Evolutionary conservation across 192 early-diverging fungal genomes (phyloP).

Genomic region (Coemansia sp.): DNA sequence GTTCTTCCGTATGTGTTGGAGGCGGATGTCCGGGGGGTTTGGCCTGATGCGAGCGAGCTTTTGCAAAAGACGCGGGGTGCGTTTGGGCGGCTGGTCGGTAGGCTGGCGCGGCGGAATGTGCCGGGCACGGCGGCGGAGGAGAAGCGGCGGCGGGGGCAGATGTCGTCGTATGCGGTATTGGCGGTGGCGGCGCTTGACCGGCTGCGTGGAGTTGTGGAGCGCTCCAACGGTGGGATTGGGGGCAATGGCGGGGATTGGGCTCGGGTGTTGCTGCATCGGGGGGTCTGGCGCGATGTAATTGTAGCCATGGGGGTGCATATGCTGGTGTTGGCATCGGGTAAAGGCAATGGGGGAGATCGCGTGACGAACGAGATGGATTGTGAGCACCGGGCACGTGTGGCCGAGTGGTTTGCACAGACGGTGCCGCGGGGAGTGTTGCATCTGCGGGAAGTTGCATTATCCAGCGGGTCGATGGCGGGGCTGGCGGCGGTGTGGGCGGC

Average conservation of each 20-base stretch:
- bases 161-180: constrained; percentile 17
- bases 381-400: neutral
- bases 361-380: too few species aligned
- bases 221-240: neutral
- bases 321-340: constrained; percentile 7
- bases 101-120: neutral
- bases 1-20: constrained; percentile 11
- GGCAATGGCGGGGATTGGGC: neutral
- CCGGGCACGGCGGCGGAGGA: neutral
- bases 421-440: constrained; percentile 22
- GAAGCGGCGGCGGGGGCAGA: neutral
- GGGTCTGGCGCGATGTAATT: constrained; percentile 24
- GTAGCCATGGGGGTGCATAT: constrained; percentile 40
- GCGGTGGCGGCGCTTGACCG: constrained; percentile 12
- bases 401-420: constrained; percentile 20
- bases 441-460: constrained; percentile 1
- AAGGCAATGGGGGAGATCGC: too few species aligned
- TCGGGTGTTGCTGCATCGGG: constrained; percentile 9
- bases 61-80: neutral
- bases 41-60: neutral
- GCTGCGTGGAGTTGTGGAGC: constrained; percentile 9
- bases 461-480: neutral
- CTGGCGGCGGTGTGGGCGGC: constrained; percentile 24
- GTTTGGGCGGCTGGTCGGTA: constrained; percentile 5
- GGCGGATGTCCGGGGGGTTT: neutral